Evolutionary conservation across 176 grass and related monocot genomes (phyloP).

Genomic region (Thinopyrum elongatum): DNA sequence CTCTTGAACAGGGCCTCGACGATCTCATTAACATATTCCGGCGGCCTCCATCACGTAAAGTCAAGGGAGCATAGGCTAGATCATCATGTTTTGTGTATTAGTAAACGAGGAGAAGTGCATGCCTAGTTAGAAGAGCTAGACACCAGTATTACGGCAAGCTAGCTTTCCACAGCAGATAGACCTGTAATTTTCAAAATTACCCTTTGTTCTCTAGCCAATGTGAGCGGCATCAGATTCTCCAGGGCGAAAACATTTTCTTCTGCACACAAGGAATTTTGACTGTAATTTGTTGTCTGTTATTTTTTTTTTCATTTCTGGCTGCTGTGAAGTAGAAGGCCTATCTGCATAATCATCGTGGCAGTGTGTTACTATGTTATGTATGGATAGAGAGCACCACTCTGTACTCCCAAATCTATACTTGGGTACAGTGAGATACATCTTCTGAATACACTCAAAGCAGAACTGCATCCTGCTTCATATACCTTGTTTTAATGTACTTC

Average conservation of each 20-base stretch:
- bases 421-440: background rate
- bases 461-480: background rate
- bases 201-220: slow-evolving; percentile 19
- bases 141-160: slow-evolving; percentile 31
- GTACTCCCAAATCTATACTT: background rate
- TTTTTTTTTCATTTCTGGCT: slow-evolving; percentile 6
- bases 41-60: slow-evolving; percentile 76
- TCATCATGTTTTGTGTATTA: slow-evolving; percentile 37
- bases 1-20: slow-evolving; percentile 71
- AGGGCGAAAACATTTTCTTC: slow-evolving; percentile 9
- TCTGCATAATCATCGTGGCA: slow-evolving; percentile 5
- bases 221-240: slow-evolving; percentile 13
- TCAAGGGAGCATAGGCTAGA: slow-evolving; percentile 71
- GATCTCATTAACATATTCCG: slow-evolving; percentile 98
- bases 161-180: slow-evolving; percentile 47
- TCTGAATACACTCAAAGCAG: background rate
- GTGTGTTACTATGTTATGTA: background rate
- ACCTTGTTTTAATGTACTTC: background rate
- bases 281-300: slow-evolving; percentile 16
- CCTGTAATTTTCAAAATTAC: slow-evolving; percentile 35
- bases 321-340: background rate
- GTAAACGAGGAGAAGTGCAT: slow-evolving; percentile 25
- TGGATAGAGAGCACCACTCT: background rate
- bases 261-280: slow-evolving; percentile 31
- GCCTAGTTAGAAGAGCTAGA: slow-evolving; percentile 53